Evolutionary conservation across 1,139 yeast genomes (phyloP).

Genomic region (Taphrina wiesneri): DNA sequence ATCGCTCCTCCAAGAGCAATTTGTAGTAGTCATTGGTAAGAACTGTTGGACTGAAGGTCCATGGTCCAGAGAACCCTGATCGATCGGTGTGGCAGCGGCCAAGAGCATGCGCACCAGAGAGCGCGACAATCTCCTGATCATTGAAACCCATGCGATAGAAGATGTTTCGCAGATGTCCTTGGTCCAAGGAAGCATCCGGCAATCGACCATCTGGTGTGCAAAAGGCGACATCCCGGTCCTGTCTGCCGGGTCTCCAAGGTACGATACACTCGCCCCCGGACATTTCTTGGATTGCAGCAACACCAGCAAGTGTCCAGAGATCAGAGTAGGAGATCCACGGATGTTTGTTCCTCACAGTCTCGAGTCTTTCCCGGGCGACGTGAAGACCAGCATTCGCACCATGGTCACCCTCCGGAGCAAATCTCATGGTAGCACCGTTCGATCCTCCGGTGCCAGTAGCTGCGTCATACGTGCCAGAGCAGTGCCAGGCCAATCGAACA

Average conservation of each 20-base stretch:
- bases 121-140: constrained; percentile 63
- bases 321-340: constrained; percentile 67
- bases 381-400: constrained; percentile 67
- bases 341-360: constrained; percentile 58
- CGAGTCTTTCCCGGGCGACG: constrained; percentile 57
- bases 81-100: constrained; percentile 60
- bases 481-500: constrained; percentile 70
- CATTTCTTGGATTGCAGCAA: constrained; percentile 59
- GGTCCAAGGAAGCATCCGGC: constrained; percentile 57
- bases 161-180: constrained; percentile 57
- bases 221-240: constrained; percentile 64
- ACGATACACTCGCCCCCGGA: constrained; percentile 58
- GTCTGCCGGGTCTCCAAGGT: constrained; percentile 63
- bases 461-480: constrained; percentile 64
- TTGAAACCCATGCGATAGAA: constrained; percentile 64
- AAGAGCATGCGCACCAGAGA: constrained; percentile 64
- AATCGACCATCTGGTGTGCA: constrained; percentile 53
- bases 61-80: constrained; percentile 84
- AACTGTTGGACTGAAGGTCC: constrained; percentile 87
- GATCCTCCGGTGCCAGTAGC: constrained; percentile 63
- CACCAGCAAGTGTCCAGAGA: constrained; percentile 67
- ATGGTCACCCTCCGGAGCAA: constrained; percentile 51
- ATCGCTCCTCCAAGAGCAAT: constrained; percentile 67
- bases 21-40: constrained; percentile 61
- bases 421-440: constrained; percentile 68